Evolutionary conservation across 2,329 filamentous ascomycete genomes (phyloP).

Genomic region (Calonectria montana): DNA sequence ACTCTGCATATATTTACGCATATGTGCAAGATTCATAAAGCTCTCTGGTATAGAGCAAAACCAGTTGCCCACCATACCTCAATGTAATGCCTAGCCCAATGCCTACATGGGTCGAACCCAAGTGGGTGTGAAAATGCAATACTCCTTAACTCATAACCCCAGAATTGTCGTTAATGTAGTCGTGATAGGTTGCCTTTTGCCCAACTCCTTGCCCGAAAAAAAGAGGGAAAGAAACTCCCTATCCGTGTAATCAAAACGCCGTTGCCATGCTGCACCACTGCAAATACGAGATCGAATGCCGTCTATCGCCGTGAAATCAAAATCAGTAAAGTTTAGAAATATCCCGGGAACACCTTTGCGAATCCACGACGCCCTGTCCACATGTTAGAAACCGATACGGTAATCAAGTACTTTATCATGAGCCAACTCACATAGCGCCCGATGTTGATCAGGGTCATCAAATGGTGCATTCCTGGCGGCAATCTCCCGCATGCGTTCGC

Average conservation of each 20-base stretch:
- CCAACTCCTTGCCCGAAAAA: constrained; percentile 24
- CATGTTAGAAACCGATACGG: constrained; percentile 26
- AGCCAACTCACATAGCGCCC: constrained; percentile 52
- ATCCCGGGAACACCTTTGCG: constrained; percentile 57
- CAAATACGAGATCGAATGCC: constrained; percentile 27
- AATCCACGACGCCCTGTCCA: constrained; percentile 55
- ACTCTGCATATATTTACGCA: background rate
- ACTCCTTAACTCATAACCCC: constrained; percentile 14
- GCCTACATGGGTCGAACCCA: background rate
- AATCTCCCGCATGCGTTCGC: constrained; percentile 57
- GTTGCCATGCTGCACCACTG: constrained; percentile 41
- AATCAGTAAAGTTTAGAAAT: constrained; percentile 37
- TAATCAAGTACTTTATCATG: background rate
- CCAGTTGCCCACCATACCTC: background rate
- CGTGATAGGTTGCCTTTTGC: constrained; percentile 17
- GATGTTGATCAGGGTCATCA: constrained; percentile 54
- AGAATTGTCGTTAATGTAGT: constrained; percentile 18
- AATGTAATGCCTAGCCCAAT: background rate
- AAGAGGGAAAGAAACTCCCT: constrained; percentile 19
- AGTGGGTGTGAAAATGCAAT: constrained; percentile 6
- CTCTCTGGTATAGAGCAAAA: background rate
- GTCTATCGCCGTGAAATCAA: constrained; percentile 24
- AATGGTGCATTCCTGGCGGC: constrained; percentile 56
- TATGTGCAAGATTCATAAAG: background rate
- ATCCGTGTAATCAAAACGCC: constrained; percentile 42